phyloP scores from a whole-genome alignment of 352 stramenopile species.

The Globisporangium emineosum region DNA sequence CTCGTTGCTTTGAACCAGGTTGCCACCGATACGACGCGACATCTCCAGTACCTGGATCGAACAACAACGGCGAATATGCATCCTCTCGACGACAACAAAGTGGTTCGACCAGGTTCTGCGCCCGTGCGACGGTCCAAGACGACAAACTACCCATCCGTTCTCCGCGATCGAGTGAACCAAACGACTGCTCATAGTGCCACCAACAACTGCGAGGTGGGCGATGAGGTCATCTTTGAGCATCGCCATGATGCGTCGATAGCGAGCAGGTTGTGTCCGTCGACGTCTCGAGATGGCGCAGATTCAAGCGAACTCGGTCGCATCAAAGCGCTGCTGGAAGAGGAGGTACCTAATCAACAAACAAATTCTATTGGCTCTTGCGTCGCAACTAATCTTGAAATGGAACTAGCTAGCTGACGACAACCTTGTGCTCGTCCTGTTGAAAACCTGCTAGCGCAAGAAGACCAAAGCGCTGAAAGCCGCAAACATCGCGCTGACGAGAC shows the following conservation, averaged over 20 bases:
- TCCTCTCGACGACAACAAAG: conserved; percentile 1
- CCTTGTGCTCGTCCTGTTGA: too few species aligned
- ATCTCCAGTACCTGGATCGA: conserved; percentile 22
- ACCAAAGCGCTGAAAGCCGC: conserved; percentile 37
- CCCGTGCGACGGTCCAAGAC: conserved; percentile 57
- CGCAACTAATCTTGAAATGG: not conserved
- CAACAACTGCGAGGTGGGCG: conserved; percentile 2
- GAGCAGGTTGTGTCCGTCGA: conserved; percentile 5
- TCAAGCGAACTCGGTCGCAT: conserved; percentile 4
- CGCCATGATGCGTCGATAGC: not conserved
- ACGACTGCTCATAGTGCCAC: not conserved
- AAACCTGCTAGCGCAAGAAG: conserved; percentile 49
- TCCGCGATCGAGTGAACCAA: conserved; percentile 52
- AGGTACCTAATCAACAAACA: too few species aligned
- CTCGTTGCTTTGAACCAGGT: conserved; percentile 25
- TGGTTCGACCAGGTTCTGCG: conserved; percentile 55
- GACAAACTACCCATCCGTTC: conserved; percentile 44
- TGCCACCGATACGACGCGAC: conserved; percentile 32
- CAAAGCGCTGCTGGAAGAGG: conserved; percentile 27
- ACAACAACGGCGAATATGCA: not conserved
- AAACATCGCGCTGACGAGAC: conserved; percentile 35
- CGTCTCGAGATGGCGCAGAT: not conserved
- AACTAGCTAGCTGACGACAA: too few species aligned
- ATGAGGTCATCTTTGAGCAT: conserved; percentile 16
- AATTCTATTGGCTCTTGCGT: not conserved